Evolutionary conservation across 2,329 filamentous ascomycete species (phyloP), one percentile per base, ranked within the genome.

Genomic region (Pseudonectria foliicola): DNA sequence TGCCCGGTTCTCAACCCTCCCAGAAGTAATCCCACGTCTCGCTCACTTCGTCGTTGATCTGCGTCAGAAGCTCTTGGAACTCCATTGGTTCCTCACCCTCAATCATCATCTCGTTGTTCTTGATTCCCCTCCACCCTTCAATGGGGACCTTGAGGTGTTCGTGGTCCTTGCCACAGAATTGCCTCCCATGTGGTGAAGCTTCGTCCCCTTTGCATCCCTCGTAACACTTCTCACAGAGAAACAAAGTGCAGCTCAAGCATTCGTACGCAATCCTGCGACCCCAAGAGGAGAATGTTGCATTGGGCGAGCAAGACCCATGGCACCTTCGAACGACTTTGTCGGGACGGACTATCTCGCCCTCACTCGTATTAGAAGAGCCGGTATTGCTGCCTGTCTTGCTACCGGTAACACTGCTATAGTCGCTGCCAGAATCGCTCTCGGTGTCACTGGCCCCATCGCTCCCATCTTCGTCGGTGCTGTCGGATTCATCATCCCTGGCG

Each of bases 71-170:
- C 37, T 47, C 37, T 13, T 44, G 33, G 25, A 48, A 43, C 21
- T 35, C 36, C 6, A 46, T 23, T 2, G 34, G 35, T 2, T 47
- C 45, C 16, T 48, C 43, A 10, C 42, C 45, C 6, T 47, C 45
- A n/a, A 48, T 8, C 21, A 26, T 33, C 7, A 48, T 18, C 13
- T 42, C 38, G 4, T 44, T 44, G 21, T 45, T 38, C 37, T 43
- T 40, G 15, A 48, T 37, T 3, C 45, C 45, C 6, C 30, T 12
- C 45, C 45, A 48, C 2, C 45, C 45, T 18, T 48, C 37, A 2
- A 47, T 39, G 3, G 46, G 44, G 12, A 36, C 27, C 27, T 45
- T 46, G 25, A 48, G 23, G 21, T 40, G 39, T 18, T 40, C 34
- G 10, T 48, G 45, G 3, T 39, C 29, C 6, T 24, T 37, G 6